A percentile compares a stretch with the other conserved stretches of the same genome.
These are phyloP conservation scores for Discostella stelligeroides DNA, from an alignment of 108 stramenopile species.

Conservation along the genomic window DNA sequence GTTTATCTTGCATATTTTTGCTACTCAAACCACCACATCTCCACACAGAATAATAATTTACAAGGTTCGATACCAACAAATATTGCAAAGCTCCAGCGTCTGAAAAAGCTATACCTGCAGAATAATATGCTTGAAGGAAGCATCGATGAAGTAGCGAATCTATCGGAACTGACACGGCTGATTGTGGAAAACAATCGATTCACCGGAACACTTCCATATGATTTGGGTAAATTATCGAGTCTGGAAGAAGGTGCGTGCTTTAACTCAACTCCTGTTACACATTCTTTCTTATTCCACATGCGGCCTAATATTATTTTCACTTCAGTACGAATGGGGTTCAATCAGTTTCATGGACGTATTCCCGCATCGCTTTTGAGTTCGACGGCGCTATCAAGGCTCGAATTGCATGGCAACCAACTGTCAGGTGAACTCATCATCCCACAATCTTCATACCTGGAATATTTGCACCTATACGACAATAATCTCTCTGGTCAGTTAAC, in stretches of 20 bases:
- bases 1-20: too few species aligned
- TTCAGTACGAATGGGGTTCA: constrained; percentile 50
- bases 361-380: constrained; percentile 20
- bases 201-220: constrained; percentile 49
- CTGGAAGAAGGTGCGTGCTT: constrained; percentile 32
- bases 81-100: constrained; percentile 10
- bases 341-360: constrained; percentile 52
- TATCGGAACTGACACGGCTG: constrained; percentile 31
- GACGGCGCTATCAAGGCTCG: constrained; percentile 21
- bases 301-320: too few species aligned
- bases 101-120: constrained; percentile 20
- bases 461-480: constrained; percentile 66
- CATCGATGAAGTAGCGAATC: constrained; percentile 23
- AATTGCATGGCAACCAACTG: constrained; percentile 19
- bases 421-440: constrained; percentile 25
- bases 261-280: too few species aligned
- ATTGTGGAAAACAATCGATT: constrained; percentile 49
- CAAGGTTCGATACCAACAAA: neutral
- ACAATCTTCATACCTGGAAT: constrained; percentile 37
- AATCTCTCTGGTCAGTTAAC: constrained; percentile 59
- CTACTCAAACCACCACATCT: too few species aligned
- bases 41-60: constrained; percentile 8
- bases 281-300: too few species aligned
- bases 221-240: constrained; percentile 26
- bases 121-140: constrained; percentile 20